Conservation (phyloP, 179 eudicot species). For the Spinacia oleracea region DNA sequence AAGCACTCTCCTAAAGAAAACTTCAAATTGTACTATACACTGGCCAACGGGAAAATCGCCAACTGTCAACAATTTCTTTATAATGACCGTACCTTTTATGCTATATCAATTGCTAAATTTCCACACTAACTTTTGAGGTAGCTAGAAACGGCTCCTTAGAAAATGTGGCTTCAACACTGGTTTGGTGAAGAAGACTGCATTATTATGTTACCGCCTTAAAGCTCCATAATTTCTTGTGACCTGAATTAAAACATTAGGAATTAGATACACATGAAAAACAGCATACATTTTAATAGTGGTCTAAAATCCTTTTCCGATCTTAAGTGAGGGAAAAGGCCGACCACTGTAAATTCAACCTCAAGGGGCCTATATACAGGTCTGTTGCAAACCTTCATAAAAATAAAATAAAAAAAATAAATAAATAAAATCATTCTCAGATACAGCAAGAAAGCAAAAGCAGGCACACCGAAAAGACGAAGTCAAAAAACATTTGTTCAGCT, state of each 20-base stretch:
- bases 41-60: background rate
- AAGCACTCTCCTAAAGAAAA: background rate
- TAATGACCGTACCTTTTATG: background rate
- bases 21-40: background rate
- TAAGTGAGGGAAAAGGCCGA: background rate
- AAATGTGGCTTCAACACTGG: background rate
- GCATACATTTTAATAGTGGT: background rate
- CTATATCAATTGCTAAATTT: background rate
- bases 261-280: slow-evolving; percentile 4
- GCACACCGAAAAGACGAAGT: background rate
- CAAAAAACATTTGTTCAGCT: background rate
- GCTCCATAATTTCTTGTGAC: slow-evolving; percentile 47
- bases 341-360: background rate
- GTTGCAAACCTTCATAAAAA: too few species aligned
- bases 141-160: background rate
- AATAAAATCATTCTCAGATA: background rate
- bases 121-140: background rate
- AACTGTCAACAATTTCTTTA: background rate
- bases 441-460: slow-evolving; percentile 6
- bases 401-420: too few species aligned
- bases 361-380: background rate
- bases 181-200: background rate
- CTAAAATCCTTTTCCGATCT: background rate
- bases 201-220: slow-evolving; percentile 29
- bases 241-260: slow-evolving; percentile 24